A percentile compares a stretch with the other conserved stretches of the same genome.
phyloP scores from a whole-genome alignment of 257 asterid species.

The Handroanthus guayacan region DNA sequence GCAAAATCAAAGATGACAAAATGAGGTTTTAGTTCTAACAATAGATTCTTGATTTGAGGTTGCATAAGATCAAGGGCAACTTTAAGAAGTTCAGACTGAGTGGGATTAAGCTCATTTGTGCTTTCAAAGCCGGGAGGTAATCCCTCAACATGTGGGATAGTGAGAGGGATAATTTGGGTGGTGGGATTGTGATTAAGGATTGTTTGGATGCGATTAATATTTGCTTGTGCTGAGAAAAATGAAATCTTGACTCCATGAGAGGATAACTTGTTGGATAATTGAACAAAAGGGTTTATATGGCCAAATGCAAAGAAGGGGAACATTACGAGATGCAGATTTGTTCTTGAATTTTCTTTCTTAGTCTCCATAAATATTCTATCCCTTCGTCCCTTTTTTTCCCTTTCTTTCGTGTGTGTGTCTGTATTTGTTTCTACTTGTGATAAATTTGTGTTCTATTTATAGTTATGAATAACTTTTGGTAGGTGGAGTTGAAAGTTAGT shows the following conservation, averaged over 20 bases:
- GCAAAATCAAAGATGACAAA: constrained; percentile 64
- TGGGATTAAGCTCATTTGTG: constrained; percentile 50
- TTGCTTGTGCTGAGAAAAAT: constrained; percentile 53
- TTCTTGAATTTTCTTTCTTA: background rate
- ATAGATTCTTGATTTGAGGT: constrained; percentile 48
- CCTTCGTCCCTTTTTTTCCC: no score
- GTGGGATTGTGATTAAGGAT: constrained; percentile 43
- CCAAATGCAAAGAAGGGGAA: constrained; percentile 64
- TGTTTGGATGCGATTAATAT: constrained; percentile 47
- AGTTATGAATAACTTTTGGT: no score
- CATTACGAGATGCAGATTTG: constrained; percentile 52
- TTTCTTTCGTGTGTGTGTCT: no score
- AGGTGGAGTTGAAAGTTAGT: no score
- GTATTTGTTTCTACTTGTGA: no score
- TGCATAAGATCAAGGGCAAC: constrained; percentile 58
- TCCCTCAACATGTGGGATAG: constrained; percentile 54
- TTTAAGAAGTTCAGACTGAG: constrained; percentile 53
- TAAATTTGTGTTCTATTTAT: no score
- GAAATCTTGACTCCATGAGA: constrained; percentile 49
- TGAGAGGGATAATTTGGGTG: constrained; percentile 47
- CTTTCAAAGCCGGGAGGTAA: constrained; percentile 53
- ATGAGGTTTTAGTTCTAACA: constrained; percentile 52
- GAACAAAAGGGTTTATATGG: constrained; percentile 65
- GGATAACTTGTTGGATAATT: constrained; percentile 58
- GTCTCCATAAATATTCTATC: background rate